phyloP scores from a whole-genome alignment of 768 basidiomycete species.

The Lentinula raphanica region DNA sequence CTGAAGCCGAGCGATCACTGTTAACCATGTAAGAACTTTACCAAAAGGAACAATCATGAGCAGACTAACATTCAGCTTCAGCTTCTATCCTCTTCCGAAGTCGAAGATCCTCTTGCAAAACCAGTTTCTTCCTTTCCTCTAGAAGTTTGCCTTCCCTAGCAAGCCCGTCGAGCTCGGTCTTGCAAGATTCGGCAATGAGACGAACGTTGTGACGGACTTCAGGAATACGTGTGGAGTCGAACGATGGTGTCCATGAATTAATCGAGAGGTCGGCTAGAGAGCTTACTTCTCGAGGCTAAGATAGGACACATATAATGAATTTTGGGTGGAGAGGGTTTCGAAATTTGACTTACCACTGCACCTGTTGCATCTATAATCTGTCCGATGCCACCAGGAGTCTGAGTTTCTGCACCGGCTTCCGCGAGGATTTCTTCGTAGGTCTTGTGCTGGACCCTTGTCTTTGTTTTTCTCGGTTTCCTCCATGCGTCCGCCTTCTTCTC shows the following conservation, averaged over 20 bases:
- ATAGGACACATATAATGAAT: slow-evolving; percentile 1
- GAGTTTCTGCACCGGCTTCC: slow-evolving; percentile 65
- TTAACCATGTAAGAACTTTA: not conserved
- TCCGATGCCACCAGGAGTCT: slow-evolving; percentile 54
- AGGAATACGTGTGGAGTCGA: slow-evolving; percentile 84
- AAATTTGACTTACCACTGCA: slow-evolving; percentile 60
- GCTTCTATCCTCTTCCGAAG: slow-evolving; percentile 65
- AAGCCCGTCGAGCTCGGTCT: slow-evolving; percentile 80
- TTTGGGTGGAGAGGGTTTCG: not conserved
- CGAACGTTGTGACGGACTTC: slow-evolving; percentile 96
- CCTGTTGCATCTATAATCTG: slow-evolving; percentile 94
- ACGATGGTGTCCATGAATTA: slow-evolving; percentile 81
- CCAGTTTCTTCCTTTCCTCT: slow-evolving; percentile 71
- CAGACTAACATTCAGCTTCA: slow-evolving; percentile 72
- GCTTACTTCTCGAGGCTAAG: slow-evolving; percentile 81
- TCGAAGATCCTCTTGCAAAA: slow-evolving; percentile 64
- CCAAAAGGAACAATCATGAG: not conserved
- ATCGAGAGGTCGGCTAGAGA: slow-evolving; percentile 75
- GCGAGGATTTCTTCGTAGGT: slow-evolving; percentile 95
- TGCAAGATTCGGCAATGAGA: slow-evolving; percentile 78
- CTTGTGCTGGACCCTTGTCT: slow-evolving; percentile 86
- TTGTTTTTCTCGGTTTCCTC: slow-evolving; percentile 83
- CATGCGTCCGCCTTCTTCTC: slow-evolving; percentile 72
- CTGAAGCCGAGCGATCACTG: slow-evolving; percentile 77
- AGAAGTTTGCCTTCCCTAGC: slow-evolving; percentile 86